Conservation (phyloP, 2,329 filamentous ascomycete species). For the Penicillium nordicum region DNA sequence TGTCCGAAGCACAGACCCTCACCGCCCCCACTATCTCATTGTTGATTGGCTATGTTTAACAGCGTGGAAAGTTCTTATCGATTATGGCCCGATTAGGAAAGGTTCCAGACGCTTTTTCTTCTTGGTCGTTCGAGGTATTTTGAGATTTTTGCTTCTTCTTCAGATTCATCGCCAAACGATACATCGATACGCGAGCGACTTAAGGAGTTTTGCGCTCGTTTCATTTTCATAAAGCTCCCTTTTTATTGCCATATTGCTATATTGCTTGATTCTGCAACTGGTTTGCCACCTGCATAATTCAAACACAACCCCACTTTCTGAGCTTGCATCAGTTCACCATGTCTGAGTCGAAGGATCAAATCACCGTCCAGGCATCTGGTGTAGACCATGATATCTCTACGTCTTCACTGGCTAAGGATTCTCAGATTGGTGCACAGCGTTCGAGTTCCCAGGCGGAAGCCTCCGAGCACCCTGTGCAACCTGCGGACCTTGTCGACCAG, state of each 20-base stretch:
- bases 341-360: constrained; percentile 27
- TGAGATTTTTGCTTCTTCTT: constrained; percentile 6
- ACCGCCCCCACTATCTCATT: constrained; percentile 2
- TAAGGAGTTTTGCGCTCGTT: constrained; percentile 58
- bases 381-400: constrained; percentile 5
- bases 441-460: constrained; percentile 13
- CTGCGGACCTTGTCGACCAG: constrained; percentile 39
- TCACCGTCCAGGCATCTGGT: constrained; percentile 23
- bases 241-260: not conserved
- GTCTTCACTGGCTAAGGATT: constrained; percentile 19
- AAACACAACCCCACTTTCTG: constrained; percentile 14
- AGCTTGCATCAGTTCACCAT: constrained; percentile 16
- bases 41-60: not conserved
- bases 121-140: not conserved
- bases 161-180: constrained; percentile 3
- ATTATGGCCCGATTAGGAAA: constrained; percentile 19
- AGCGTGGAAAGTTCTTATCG: constrained; percentile 8
- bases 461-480: constrained; percentile 12
- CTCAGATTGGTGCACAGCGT: constrained; percentile 13
- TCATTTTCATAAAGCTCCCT: constrained; percentile 47
- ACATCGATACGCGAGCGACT: constrained; percentile 49
- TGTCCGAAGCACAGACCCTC: constrained; percentile 8
- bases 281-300: constrained; percentile 5
- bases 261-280: constrained; percentile 2
- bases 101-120: constrained; percentile 18